These are phyloP conservation scores for Baudoinia panamericana DNA, from an alignment of 495 filamentous ascomycete genomes.

Conservation along the genomic window DNA sequence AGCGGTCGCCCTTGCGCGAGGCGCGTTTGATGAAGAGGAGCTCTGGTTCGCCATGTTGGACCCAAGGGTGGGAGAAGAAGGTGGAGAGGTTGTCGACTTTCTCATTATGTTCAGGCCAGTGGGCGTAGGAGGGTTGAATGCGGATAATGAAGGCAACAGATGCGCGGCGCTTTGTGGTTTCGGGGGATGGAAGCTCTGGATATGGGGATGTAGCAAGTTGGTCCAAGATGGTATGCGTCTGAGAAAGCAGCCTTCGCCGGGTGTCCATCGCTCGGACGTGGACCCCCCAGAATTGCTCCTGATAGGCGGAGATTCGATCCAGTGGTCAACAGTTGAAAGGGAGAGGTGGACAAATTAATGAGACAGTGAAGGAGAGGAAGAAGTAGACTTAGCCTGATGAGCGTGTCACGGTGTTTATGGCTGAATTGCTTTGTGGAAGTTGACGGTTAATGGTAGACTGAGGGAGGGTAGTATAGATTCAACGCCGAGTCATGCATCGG, in stretches of 20 bases:
- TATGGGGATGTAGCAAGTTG: slow-evolving; percentile 44
- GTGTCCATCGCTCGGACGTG: no score
- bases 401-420: no score
- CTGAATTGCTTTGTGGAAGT: no score
- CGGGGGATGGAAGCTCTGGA: slow-evolving; percentile 51
- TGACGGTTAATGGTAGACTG: no score
- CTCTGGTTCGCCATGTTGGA: slow-evolving; percentile 60
- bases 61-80: slow-evolving; percentile 62
- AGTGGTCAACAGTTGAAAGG: no score
- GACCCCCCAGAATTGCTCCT: no score
- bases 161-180: slow-evolving; percentile 49
- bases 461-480: no score
- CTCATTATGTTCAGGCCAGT: slow-evolving; percentile 31
- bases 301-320: no score
- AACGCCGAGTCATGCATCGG: no score
- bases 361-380: no score
- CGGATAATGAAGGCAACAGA: slow-evolving; percentile 62
- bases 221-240: slow-evolving; percentile 30
- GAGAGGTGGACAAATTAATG: no score
- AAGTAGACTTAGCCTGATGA: no score
- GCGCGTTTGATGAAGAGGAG: slow-evolving; percentile 67
- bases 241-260: slow-evolving; percentile 2
- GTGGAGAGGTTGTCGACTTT: slow-evolving; percentile 36
- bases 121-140: slow-evolving; percentile 46
- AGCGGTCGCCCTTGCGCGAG: slow-evolving; percentile 55